Percentiles rank a stretch among this genome's conserved stretches.
phyloP scores from a whole-genome alignment of 2,329 filamentous ascomycete species.

The Arthrobotrys musiformis region DNA sequence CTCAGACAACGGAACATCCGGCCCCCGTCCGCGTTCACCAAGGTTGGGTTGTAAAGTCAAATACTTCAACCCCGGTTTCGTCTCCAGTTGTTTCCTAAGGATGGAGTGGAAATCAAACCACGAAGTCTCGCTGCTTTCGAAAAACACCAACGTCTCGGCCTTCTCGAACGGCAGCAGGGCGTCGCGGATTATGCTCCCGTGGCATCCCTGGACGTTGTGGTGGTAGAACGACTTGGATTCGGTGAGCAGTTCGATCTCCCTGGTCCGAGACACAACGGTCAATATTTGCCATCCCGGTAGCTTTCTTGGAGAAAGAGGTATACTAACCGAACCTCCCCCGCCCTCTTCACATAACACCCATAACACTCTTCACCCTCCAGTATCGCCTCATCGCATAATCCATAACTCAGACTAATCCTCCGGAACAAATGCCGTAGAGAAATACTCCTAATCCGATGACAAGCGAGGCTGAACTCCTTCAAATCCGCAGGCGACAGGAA shows the following conservation, averaged over 20 bases:
- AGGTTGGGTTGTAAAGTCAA: slow-evolving; percentile 12
- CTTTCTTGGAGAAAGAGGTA: background rate
- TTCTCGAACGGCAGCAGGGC: slow-evolving; percentile 15
- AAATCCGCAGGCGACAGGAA: background rate
- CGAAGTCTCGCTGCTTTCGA: background rate
- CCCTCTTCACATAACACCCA: background rate
- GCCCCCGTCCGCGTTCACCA: background rate
- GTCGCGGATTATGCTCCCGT: background rate
- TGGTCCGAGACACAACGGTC: no score
- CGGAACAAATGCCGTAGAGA: slow-evolving; percentile 10
- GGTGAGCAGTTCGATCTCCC: background rate
- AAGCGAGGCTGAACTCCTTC: background rate
- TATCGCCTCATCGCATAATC: background rate
- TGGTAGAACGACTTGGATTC: slow-evolving; percentile 8
- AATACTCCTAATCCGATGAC: background rate
- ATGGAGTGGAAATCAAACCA: background rate
- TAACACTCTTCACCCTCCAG: background rate
- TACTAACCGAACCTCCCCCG: background rate
- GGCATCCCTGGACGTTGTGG: background rate
- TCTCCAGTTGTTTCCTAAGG: slow-evolving; percentile 24
- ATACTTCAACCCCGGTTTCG: slow-evolving; percentile 13
- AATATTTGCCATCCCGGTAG: no score
- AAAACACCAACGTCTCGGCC: background rate
- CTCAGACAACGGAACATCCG: background rate
- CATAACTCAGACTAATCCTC: slow-evolving; percentile 6